Base-by-base conservation (phyloP, 805 yeast species). In the Pichia heedii region DNA sequence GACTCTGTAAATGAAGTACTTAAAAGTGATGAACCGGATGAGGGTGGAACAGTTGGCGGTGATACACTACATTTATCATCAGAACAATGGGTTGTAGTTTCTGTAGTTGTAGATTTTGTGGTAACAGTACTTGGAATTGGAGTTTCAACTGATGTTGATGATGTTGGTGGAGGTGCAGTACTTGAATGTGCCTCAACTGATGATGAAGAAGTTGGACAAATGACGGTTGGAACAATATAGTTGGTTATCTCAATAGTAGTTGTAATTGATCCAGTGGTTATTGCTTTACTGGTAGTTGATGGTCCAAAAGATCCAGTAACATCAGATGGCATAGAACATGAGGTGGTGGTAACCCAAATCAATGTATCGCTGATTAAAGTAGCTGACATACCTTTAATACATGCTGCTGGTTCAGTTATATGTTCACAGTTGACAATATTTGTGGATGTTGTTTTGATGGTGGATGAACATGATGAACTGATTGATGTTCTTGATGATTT, bases 241-340 rank as follows among this genome's bases (percentile, higher is more conserved):
- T 50, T 39, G 2, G 45, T 22, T 13, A 45, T 5, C 5, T 26
- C n/a, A 21, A 46, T 21, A 13, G 43, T 36, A 3, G 40, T 37
- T 3, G 34, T 30, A 18, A 37, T 15, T 5, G 16, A 18, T 20
- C 37, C 40, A 4, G 29, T 37, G 13, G 30, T 40, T 10, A 39
- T 22, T 16, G 35, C 11, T 20, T 26, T 15, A 11, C n/a, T 20
- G 5, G 36, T 34, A 11, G 44, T 37, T 2, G 47, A 40, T 26
- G 46, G 30, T 11, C 40, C 41, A 39, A 45, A 47, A 2, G 48
- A 47, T 13, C 48, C 50, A 30, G 40, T 36, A 16, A 48, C 30
- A 16, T 15, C 40, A 16, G 29, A 22, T 12, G 38, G 37, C 35
- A 41, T 40, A n/a, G 24, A 8, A 19, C 43, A 44, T 8, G 46